These are phyloP conservation scores for Penicillium roqueforti DNA, from an alignment of 495 filamentous ascomycete species.

Conservation along the genomic window DNA sequence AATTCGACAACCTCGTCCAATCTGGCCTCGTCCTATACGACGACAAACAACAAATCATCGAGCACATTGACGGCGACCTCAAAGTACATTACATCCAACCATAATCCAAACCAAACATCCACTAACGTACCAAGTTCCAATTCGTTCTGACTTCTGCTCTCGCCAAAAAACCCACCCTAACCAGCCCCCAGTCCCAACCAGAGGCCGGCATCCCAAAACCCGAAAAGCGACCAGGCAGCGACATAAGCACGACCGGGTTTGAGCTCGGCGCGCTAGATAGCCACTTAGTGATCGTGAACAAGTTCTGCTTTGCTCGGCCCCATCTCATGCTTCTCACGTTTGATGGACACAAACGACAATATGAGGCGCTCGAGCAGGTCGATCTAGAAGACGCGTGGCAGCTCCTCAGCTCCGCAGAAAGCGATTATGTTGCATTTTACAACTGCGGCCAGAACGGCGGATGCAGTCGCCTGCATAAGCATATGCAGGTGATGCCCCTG, in stretches of 20 bases:
- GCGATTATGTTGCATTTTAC: not conserved
- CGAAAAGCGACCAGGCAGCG: not conserved
- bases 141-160: not conserved
- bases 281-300: not conserved
- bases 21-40: not conserved
- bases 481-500: not conserved
- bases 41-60: not conserved
- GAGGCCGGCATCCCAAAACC: not conserved
- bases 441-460: not conserved
- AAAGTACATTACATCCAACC: not conserved
- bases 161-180: not conserved
- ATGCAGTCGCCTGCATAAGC: not conserved
- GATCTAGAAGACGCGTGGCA: not conserved
- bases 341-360: not conserved
- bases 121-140: not conserved
- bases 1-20: not conserved
- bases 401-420: not conserved
- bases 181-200: not conserved
- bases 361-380: not conserved
- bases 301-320: not conserved
- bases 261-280: not conserved
- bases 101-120: not conserved
- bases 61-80: not conserved
- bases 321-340: not conserved
- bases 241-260: not conserved